Percentiles rank a stretch among this genome's conserved stretches.
These are phyloP conservation scores for Conoideocrella luteorostrata DNA, from an alignment of 2,329 filamentous ascomycete species.

Conservation along the genomic window DNA sequence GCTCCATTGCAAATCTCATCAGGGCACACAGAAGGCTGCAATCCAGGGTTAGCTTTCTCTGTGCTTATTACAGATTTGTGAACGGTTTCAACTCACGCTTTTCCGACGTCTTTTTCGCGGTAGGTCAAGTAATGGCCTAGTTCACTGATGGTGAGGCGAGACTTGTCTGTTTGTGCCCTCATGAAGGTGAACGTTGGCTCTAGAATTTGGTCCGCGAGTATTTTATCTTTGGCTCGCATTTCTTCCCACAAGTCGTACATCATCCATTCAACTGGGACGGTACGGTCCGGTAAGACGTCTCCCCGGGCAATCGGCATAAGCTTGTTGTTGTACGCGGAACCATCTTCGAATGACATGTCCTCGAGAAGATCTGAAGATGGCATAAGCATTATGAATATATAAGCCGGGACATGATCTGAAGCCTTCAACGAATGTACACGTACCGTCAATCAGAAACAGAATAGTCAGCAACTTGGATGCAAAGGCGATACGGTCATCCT, in stretches of 20 bases:
- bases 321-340: background rate
- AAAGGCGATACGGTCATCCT: slow-evolving; percentile 31
- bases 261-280: slow-evolving; percentile 29
- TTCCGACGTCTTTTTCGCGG: slow-evolving; percentile 32
- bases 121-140: slow-evolving; percentile 30
- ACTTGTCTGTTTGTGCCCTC: slow-evolving; percentile 31
- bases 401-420: background rate
- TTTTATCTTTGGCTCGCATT: slow-evolving; percentile 28
- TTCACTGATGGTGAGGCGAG: slow-evolving; percentile 17
- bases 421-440: slow-evolving; percentile 11
- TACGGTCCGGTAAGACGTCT: slow-evolving; percentile 2
- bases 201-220: slow-evolving; percentile 29
- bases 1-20: background rate
- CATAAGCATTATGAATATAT: too few relatives aligned
- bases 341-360: background rate
- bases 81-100: too few relatives aligned
- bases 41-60: slow-evolving; percentile 19
- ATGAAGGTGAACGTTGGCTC: slow-evolving; percentile 34
- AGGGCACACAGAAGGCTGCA: background rate
- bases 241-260: slow-evolving; percentile 32
- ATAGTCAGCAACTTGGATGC: slow-evolving; percentile 32
- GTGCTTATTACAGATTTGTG: too few relatives aligned
- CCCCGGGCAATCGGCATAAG: background rate
- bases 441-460: slow-evolving; percentile 37
- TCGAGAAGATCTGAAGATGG: background rate